These are phyloP conservation scores for Yarrowia hollandica DNA, from an alignment of 805 yeast species.

Conservation along the genomic window DNA sequence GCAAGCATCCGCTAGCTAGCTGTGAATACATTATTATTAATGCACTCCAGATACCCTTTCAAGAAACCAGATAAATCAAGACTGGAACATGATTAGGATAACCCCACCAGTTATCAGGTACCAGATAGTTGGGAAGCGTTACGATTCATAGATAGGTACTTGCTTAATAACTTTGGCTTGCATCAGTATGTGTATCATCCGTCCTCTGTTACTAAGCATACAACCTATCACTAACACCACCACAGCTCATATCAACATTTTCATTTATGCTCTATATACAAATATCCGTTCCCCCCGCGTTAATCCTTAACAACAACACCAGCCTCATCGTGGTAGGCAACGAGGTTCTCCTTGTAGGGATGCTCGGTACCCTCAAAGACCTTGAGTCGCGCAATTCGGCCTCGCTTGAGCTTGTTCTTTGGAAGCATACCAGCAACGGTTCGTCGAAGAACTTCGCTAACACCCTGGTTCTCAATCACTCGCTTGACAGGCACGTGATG, in stretches of 20 bases:
- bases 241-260: background rate
- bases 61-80: too few species aligned
- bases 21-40: too few species aligned
- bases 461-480: constrained; percentile 75
- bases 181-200: too few species aligned
- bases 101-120: too few species aligned
- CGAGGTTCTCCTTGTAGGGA: constrained; percentile 79
- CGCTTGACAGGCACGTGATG: constrained; percentile 79
- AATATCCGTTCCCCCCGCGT: background rate
- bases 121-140: too few species aligned
- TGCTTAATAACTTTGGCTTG: too few species aligned
- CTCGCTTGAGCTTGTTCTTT: constrained; percentile 76
- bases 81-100: too few species aligned
- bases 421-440: constrained; percentile 98
- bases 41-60: too few species aligned
- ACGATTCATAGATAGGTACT: too few species aligned
- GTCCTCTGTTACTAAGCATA: too few species aligned
- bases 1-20: too few species aligned
- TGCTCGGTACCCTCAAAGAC: constrained; percentile 84
- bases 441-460: constrained; percentile 75
- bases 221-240: too few species aligned
- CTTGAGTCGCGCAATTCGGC: constrained; percentile 79
- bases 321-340: constrained; percentile 78
- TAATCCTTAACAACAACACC: constrained; percentile 42
- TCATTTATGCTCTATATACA: constrained; percentile 27